A percentile compares a stretch with the other conserved stretches of the same genome.
Evolutionary conservation across 2,329 filamentous ascomycete genomes (phyloP).

Genomic region (Aureobasidium sp.): DNA sequence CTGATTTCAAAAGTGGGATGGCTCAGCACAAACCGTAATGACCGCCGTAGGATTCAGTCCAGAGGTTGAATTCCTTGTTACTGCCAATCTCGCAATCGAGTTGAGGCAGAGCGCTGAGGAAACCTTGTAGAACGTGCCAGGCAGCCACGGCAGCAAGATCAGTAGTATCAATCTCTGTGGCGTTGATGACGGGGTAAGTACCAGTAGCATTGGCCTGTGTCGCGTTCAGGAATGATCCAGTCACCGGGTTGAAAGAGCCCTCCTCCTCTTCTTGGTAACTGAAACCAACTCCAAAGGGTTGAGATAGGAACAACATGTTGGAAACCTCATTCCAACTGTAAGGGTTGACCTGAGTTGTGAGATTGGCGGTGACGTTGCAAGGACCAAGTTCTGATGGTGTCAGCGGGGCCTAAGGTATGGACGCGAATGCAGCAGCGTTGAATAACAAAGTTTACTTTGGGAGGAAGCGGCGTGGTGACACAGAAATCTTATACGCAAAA

Average conservation of each 20-base stretch:
- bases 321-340: constrained; percentile 67
- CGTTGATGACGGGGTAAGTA: constrained; percentile 56
- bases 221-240: constrained; percentile 52
- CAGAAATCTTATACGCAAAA: too few relatives aligned
- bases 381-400: constrained; percentile 49
- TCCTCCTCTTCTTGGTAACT: constrained; percentile 48
- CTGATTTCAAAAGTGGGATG: background rate
- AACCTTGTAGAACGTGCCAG: constrained; percentile 63
- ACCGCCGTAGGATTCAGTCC: constrained; percentile 59
- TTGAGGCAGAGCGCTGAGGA: constrained; percentile 54
- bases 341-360: constrained; percentile 52
- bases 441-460: too few relatives aligned
- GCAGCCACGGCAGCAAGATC: constrained; percentile 61
- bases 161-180: constrained; percentile 58
- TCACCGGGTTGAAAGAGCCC: constrained; percentile 47
- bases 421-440: too few relatives aligned
- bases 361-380: constrained; percentile 42
- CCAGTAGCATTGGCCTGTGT: constrained; percentile 48
- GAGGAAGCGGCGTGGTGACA: too few relatives aligned
- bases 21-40: constrained; percentile 49
- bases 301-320: constrained; percentile 68
- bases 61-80: constrained; percentile 63
- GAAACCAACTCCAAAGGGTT: constrained; percentile 66
- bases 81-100: constrained; percentile 52
- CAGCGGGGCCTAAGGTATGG: background rate